Percentiles rank a stretch among this genome's conserved stretches.
Evolutionary conservation across 495 filamentous ascomycete genomes (phyloP).

Genomic region (Hypoxylon fragiforme): DNA sequence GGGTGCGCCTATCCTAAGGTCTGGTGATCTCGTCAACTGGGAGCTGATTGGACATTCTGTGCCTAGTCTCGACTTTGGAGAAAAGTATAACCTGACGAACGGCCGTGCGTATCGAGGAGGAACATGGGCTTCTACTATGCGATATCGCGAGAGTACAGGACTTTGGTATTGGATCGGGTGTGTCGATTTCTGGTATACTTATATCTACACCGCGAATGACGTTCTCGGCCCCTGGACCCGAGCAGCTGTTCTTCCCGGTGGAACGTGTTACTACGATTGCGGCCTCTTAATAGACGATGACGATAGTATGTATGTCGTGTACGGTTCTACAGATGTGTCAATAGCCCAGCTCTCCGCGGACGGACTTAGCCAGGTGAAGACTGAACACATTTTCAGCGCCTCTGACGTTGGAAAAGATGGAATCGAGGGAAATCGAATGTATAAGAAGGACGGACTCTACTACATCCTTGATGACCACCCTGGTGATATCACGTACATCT

Average conservation of each 20-base stretch:
- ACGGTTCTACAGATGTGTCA: constrained; percentile 52
- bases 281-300: constrained; percentile 62
- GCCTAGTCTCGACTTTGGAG: constrained; percentile 52
- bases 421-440: constrained; percentile 61
- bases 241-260: constrained; percentile 15
- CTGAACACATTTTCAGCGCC: constrained; percentile 47
- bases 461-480: constrained; percentile 57
- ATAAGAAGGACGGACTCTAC: constrained; percentile 57
- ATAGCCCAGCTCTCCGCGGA: constrained; percentile 56
- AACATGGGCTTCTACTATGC: constrained; percentile 58
- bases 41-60: constrained; percentile 58
- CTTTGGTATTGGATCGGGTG: constrained; percentile 63
- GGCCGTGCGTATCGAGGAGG: constrained; percentile 54
- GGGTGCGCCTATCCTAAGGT: constrained; percentile 60
- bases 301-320: constrained; percentile 60
- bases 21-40: constrained; percentile 62
- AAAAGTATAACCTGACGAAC: constrained; percentile 52
- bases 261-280: constrained; percentile 61
- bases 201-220: constrained; percentile 53
- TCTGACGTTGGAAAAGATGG: constrained; percentile 37
- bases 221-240: constrained; percentile 29
- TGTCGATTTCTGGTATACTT: constrained; percentile 47
- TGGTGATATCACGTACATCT: constrained; percentile 49
- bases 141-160: constrained; percentile 50
- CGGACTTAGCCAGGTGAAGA: constrained; percentile 47